A percentile compares a stretch with the other conserved stretches of the same genome.
These are phyloP conservation scores for Dryas octopetala DNA, from an alignment of 306 rosid genomes.

Conservation along the genomic window DNA sequence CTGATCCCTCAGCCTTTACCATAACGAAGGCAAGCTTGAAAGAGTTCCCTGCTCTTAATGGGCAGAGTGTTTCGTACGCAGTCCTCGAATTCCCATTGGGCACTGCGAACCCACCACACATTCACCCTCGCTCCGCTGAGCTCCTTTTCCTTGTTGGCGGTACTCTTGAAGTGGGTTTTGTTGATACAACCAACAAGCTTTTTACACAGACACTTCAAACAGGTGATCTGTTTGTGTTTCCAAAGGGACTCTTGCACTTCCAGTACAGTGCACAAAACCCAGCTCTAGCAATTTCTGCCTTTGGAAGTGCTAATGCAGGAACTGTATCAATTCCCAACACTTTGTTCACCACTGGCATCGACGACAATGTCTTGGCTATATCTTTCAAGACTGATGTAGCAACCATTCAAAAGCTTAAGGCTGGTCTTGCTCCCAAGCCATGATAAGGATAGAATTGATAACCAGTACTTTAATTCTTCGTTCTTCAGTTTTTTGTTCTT, in stretches of 20 bases:
- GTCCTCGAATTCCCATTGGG: conserved; percentile 38
- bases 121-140: conserved; percentile 56
- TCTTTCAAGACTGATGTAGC: conserved; percentile 46
- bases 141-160: conserved; percentile 39
- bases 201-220: conserved; percentile 38
- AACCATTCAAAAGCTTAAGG: conserved; percentile 41
- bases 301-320: conserved; percentile 53
- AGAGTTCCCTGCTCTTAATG: conserved; percentile 49
- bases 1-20: conserved; percentile 27
- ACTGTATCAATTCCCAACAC: conserved; percentile 40
- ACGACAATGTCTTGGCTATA: conserved; percentile 44
- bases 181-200: conserved; percentile 51
- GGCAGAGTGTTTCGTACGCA: conserved; percentile 65
- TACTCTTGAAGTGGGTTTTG: conserved; percentile 47
- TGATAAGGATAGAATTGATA: neutral
- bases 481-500: neutral
- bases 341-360: conserved; percentile 37
- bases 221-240: conserved; percentile 52
- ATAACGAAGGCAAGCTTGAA: conserved; percentile 33
- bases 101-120: conserved; percentile 50
- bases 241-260: conserved; percentile 54
- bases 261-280: conserved; percentile 31
- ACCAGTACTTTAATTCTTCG: neutral
- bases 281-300: conserved; percentile 45
- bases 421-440: conserved; percentile 36